Base-by-base conservation (phyloP, 2,329 filamentous ascomycete species). In the Hypoxylon sp. region DNA sequence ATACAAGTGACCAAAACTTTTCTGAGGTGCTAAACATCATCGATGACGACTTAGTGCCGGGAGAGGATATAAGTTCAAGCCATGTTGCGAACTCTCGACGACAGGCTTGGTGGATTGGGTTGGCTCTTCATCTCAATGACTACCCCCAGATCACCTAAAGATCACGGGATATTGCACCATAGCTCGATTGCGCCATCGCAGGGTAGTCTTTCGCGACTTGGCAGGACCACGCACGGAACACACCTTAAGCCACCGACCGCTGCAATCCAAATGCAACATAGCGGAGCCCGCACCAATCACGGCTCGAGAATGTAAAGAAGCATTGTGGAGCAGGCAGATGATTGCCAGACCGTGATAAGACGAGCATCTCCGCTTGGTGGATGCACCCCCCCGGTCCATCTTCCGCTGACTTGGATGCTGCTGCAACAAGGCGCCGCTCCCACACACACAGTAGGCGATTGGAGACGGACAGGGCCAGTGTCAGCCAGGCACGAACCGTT, bases 121-220 rank as follows among this genome's bases (percentile, higher is more conserved):
- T 68, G 60, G 57, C 51, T 73, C 73, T 71, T 70, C 58, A 65
- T 67, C 62, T 69, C 67, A 67, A 71, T 60, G 67, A 62, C 63
- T 54, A 67, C 65, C 67, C 66, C 68, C 71, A 51, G 67, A 76
- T 76, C 72, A 74, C 75, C 65, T 74, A 68, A 76, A 82, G 80
- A 83, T 88, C 87, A 88, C 86, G 86, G 82, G 86, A 79, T 86
- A 89, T 89, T 84, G 85, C 87, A 85, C 83, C 86, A 89, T 89
- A 82, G 79, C 73, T 77, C 69, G 71, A 78, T 77, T 75, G 76
- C 76, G 76, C 77, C 68, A 78, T 78, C 65, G 72, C 71, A 74
- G 71, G 73, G 72, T 69, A 72, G 65, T 73, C 69, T 75, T 72
- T 75, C 72, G 73, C 70, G 70, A 71, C 54, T 69, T 67, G 63